Conservation (phyloP, 352 stramenopile genomes). For the Phytophthora citrophthora region DNA sequence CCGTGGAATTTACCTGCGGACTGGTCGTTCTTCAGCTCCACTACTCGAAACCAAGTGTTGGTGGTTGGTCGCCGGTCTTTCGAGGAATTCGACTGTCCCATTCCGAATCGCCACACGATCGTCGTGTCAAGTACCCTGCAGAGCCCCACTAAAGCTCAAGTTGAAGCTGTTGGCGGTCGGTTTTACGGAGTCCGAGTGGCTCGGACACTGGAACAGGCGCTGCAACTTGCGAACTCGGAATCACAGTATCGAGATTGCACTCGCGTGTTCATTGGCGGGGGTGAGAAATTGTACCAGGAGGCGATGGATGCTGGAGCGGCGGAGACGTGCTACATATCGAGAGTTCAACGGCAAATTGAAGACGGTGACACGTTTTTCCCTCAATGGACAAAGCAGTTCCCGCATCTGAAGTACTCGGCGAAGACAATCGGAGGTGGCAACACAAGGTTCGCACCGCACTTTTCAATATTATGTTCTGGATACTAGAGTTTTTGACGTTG, state of each 20-base stretch:
- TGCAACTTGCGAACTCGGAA: slow-evolving; percentile 40
- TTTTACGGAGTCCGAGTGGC: slow-evolving; percentile 40
- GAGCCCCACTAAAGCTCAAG: slow-evolving; percentile 2
- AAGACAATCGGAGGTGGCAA: slow-evolving; percentile 30
- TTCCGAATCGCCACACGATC: slow-evolving; percentile 66
- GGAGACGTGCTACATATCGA: slow-evolving; percentile 68
- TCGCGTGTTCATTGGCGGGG: slow-evolving; percentile 70
- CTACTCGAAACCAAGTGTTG: slow-evolving; percentile 59
- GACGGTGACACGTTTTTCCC: slow-evolving; percentile 70
- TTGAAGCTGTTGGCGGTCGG: not conserved
- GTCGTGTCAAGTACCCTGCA: slow-evolving; percentile 43
- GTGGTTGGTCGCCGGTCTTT: slow-evolving; percentile 71
- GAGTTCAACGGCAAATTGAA: slow-evolving; percentile 52
- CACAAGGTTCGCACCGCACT: slow-evolving; percentile 19
- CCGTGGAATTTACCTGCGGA: slow-evolving; percentile 71
- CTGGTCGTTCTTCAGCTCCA: slow-evolving; percentile 75
- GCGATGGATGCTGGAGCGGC: slow-evolving; percentile 48
- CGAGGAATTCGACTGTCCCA: slow-evolving; percentile 50
- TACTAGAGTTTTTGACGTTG: not conserved
- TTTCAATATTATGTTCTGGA: not conserved
- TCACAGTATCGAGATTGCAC: slow-evolving; percentile 43
- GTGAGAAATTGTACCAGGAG: slow-evolving; percentile 65
- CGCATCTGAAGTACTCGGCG: slow-evolving; percentile 40
- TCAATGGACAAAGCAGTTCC: slow-evolving; percentile 51
- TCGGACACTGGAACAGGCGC: slow-evolving; percentile 47